Conservation (phyloP, 139 green algal genomes). For the Zygnema cylindricum region DNA sequence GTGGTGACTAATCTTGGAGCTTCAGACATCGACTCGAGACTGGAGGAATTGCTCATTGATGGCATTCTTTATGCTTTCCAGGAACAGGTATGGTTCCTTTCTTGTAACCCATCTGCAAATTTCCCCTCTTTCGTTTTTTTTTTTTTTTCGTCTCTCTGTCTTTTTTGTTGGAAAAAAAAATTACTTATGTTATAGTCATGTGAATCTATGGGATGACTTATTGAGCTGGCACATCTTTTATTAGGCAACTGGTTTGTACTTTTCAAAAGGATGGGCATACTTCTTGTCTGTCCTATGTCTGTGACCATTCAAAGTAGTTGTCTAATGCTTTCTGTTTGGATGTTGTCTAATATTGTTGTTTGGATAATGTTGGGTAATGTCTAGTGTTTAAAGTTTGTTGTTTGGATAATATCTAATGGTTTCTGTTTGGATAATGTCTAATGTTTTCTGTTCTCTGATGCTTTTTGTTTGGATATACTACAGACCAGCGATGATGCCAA, state of each 20-base stretch:
- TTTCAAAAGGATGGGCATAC: no score
- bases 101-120: no score
- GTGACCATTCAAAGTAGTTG: no score
- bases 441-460: background rate
- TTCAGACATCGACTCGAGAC: conserved; percentile 89
- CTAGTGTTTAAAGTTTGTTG: background rate
- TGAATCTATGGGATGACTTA: no score
- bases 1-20: conserved; percentile 86
- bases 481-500: conserved; percentile 64
- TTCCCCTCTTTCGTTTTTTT: conserved; percentile 15
- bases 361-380: background rate
- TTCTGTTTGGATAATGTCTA: background rate
- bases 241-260: no score
- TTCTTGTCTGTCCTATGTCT: no score
- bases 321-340: background rate
- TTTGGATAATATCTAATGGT: background rate
- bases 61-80: conserved; percentile 99
- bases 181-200: no score
- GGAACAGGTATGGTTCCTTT: conserved; percentile 78
- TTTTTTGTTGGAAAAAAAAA: conserved; percentile 7
- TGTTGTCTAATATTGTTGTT: background rate
- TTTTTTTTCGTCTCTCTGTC: background rate
- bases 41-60: conserved; percentile 98
- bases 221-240: no score
- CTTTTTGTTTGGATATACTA: background rate